A percentile compares a stretch with the other conserved stretches of the same genome.
Evolutionary conservation across 2,329 filamentous ascomycete genomes (phyloP).

Genomic region (Pseudopithomyces chartarum): DNA sequence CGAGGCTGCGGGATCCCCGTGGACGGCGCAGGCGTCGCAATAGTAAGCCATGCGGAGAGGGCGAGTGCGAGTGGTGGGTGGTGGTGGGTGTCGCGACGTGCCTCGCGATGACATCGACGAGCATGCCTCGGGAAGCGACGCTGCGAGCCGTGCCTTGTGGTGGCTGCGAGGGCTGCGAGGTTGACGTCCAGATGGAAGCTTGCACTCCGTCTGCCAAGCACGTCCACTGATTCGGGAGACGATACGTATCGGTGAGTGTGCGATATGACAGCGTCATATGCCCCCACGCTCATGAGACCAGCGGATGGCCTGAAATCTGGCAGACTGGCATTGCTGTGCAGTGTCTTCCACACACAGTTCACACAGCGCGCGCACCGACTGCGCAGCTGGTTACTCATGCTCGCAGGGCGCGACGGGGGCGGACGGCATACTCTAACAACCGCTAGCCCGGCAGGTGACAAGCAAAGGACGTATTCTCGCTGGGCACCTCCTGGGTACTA

Average conservation of each 20-base stretch:
- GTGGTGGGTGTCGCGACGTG: background rate
- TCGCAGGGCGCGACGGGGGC: background rate
- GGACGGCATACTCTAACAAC: background rate
- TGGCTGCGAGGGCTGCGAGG: background rate
- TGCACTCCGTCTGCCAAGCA: background rate
- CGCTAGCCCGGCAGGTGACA: background rate
- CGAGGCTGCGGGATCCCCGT: background rate
- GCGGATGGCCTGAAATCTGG: background rate
- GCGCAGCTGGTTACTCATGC: background rate
- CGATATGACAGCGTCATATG: slow-evolving; percentile 5
- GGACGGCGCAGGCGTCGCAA: background rate
- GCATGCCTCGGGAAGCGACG: background rate
- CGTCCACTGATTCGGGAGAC: background rate
- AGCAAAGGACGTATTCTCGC: background rate
- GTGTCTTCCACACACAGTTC: background rate
- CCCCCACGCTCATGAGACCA: background rate
- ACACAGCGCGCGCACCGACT: background rate
- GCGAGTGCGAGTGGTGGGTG: background rate
- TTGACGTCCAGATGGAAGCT: background rate
- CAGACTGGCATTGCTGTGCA: no score
- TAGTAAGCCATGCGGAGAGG: background rate
- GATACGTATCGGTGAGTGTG: slow-evolving; percentile 3
- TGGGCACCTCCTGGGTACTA: no score
- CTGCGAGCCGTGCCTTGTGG: slow-evolving; percentile 1
- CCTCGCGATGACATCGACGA: background rate